These are phyloP conservation scores for Fragilariopsis cylindrus DNA, from an alignment of 108 stramenopile genomes.

Conservation along the genomic window DNA sequence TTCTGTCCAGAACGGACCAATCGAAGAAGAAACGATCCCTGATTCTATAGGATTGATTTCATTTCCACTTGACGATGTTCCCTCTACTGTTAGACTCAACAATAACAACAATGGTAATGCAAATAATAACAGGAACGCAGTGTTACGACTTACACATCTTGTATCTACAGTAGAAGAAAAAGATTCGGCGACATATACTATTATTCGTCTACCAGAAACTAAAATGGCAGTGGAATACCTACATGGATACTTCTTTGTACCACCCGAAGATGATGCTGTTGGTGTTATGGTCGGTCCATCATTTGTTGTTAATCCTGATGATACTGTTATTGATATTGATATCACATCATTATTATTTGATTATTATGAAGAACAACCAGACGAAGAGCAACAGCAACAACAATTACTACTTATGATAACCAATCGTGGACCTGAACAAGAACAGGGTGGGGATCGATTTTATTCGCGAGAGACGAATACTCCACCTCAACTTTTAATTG, in stretches of 20 bases:
- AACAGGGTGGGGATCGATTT: slow-evolving; percentile 24
- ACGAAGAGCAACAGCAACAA: neutral
- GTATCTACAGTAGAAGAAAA: neutral
- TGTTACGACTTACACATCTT: slow-evolving; percentile 19
- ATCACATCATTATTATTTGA: slow-evolving; percentile 25
- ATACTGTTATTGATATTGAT: slow-evolving; percentile 22
- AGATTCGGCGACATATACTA: slow-evolving; percentile 17
- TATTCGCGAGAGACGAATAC: slow-evolving; percentile 6
- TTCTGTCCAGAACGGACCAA: slow-evolving; percentile 29
- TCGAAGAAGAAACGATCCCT: slow-evolving; percentile 14
- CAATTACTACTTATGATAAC: slow-evolving; percentile 28
- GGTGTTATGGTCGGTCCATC: slow-evolving; percentile 21
- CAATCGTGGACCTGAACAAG: slow-evolving; percentile 24
- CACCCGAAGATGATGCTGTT: slow-evolving; percentile 18
- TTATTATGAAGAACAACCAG: neutral
- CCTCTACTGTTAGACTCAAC: slow-evolving; percentile 9
- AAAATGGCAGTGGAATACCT: slow-evolving; percentile 17
- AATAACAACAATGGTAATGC: too few relatives aligned
- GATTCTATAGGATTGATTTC: slow-evolving; percentile 21
- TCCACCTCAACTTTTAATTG: slow-evolving; percentile 21
- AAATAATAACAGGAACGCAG: neutral
- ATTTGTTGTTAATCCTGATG: slow-evolving; percentile 21
- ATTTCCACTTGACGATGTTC: slow-evolving; percentile 20
- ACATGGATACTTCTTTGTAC: slow-evolving; percentile 14
- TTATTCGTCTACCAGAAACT: slow-evolving; percentile 24